phyloP scores from a whole-genome alignment of 2,329 filamentous ascomycete genomes.

The Cercospora sesami region DNA sequence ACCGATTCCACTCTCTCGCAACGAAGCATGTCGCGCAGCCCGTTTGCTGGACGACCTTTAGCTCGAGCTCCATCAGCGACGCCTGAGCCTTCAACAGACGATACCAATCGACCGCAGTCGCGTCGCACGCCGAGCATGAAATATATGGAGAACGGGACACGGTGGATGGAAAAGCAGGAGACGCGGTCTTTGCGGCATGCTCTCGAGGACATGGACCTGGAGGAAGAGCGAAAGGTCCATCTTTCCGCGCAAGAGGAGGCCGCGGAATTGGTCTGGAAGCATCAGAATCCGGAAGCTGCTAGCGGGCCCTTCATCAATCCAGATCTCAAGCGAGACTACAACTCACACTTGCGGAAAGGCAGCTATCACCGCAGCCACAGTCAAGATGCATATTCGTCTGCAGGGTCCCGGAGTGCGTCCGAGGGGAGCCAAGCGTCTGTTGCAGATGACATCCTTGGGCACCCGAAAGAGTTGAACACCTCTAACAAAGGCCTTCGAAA shows the following conservation, averaged over 20 bases:
- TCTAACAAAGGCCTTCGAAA: constrained; percentile 23
- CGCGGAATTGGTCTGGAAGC: constrained; percentile 75
- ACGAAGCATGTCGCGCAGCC: constrained; percentile 22
- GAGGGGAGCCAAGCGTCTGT: constrained; percentile 23
- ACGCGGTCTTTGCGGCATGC: constrained; percentile 68
- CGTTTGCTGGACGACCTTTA: constrained; percentile 38
- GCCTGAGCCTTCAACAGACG: constrained; percentile 42
- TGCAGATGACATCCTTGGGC: constrained; percentile 14
- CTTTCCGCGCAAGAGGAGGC: constrained; percentile 73
- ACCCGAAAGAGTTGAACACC: constrained; percentile 19
- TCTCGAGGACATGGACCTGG: constrained; percentile 70
- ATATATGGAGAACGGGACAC: constrained; percentile 71
- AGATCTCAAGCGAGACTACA: constrained; percentile 53
- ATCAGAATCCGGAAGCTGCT: constrained; percentile 67
- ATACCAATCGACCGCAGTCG: constrained; percentile 46
- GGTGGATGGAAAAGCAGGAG: constrained; percentile 82
- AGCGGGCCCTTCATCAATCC: constrained; percentile 42
- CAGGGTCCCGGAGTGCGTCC: constrained; percentile 22
- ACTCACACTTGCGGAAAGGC: constrained; percentile 66
- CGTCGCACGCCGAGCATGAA: constrained; percentile 59
- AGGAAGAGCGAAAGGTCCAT: constrained; percentile 65
- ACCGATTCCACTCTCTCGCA: constrained; percentile 23
- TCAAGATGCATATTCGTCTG: constrained; percentile 25
- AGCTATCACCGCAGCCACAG: constrained; percentile 63
- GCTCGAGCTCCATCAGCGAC: constrained; percentile 30